Evolutionary conservation across 2,329 filamentous ascomycete species (phyloP), one percentile per base, ranked within the genome.

Genomic region (Aspergillus transmontanensis): DNA sequence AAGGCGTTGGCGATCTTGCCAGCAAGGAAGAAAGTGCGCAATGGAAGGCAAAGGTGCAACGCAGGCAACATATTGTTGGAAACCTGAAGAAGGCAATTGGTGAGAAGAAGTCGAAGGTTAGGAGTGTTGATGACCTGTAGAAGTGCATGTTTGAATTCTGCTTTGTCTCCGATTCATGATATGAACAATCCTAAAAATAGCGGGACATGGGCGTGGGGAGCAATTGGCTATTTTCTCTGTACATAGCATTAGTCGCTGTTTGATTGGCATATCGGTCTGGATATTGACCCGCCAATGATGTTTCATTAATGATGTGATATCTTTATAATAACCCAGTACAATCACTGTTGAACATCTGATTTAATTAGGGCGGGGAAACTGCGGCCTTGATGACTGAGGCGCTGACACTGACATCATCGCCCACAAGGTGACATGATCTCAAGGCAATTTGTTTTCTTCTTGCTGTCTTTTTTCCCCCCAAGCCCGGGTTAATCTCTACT

Each of bases 41-140:
- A 30, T 81, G 76, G 74, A 76, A 76, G 65, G 66, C 69, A 2
- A 81, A 77, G 62, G 64, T 64, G n/a, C 67, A 71, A 58, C 78
- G 78, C 48, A 70, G 77, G 39, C 72, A 74, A 43, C 72, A 76
- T 43, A 66, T 80, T 57, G 71, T 79, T 53, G 70, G 63, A 3
- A 75, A 74, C 53, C 65, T 81, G 64, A 79, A 76, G 67, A 68
- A 70, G 53, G 77, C 74, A 1, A 73, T 80, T 54, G 70, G 69
- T 12, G 72, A 71, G 46, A 76, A 78, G 60, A 72, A 76, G 48
- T 64, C 58, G 6, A 78, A 77, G 64, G 69, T 79, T 41, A 67
- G 77, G 39, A 63, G 68, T 14, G 67, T 74, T 56, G 75, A 78
- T 64, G 76, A 75, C 48, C 58, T 73, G 62, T 78, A 71, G 64